These are phyloP conservation scores for Xerocomus nothofagi DNA, from an alignment of 1,284 basidiomycete species.

Conservation along the genomic window DNA sequence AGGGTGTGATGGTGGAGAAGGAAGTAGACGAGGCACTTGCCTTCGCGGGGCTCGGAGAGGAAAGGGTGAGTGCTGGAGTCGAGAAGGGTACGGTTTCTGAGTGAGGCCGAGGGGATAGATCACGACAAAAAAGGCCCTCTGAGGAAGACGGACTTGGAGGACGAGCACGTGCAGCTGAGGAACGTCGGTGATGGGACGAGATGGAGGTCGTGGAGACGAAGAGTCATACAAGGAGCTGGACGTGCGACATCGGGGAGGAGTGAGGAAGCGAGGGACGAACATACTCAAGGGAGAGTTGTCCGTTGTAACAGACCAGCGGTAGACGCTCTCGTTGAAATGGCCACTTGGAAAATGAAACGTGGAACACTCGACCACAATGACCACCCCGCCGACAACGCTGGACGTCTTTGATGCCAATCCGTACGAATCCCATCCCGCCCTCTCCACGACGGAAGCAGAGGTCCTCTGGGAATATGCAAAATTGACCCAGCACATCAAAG, in stretches of 20 bases:
- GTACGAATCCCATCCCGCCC: slow-evolving; percentile 63
- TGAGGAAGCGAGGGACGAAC: too few species aligned
- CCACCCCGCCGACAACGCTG: not conserved
- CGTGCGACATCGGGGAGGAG: slow-evolving; percentile 44
- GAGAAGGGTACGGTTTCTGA: slow-evolving; percentile 30
- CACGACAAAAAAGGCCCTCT: slow-evolving; percentile 66
- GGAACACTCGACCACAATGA: not conserved
- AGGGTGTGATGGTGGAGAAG: slow-evolving; percentile 61
- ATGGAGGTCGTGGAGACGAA: slow-evolving; percentile 38
- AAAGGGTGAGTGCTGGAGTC: slow-evolving; percentile 23
- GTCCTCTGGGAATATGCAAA: slow-evolving; percentile 83
- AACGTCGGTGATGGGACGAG: not conserved
- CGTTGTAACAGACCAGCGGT: too few species aligned
- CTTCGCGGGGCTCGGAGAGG: slow-evolving; percentile 44
- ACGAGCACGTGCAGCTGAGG: slow-evolving; percentile 68
- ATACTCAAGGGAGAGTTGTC: not conserved
- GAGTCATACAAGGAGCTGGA: slow-evolving; percentile 52
- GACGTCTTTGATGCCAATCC: slow-evolving; percentile 55
- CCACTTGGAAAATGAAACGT: too few species aligned
- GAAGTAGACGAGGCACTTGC: slow-evolving; percentile 63
- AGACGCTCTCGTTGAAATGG: too few species aligned
- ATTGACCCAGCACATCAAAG: slow-evolving; percentile 66
- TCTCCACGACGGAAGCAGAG: slow-evolving; percentile 63
- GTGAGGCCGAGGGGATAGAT: slow-evolving; percentile 60
- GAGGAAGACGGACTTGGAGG: slow-evolving; percentile 70